Evolutionary conservation across 441 rosid genomes (phyloP).

Genomic region (California macrophylla): DNA sequence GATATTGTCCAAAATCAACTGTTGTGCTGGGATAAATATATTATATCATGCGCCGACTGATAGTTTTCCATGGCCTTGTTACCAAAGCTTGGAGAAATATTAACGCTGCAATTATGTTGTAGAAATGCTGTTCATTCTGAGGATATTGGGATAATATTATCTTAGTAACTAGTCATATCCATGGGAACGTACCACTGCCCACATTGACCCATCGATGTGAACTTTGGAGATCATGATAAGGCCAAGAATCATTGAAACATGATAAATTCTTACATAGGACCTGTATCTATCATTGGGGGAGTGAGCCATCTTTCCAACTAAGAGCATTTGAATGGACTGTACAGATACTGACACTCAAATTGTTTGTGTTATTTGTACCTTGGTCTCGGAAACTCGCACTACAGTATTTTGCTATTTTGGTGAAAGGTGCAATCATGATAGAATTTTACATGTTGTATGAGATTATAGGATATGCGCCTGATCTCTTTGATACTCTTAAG

Average conservation of each 20-base stretch:
- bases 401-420: neutral
- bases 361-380: neutral
- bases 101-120: neutral
- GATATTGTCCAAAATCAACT: neutral
- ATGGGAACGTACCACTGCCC: constrained; percentile 6
- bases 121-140: neutral
- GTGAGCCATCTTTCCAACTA: neutral
- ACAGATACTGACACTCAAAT: neutral
- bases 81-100: neutral
- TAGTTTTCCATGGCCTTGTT: neutral
- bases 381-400: neutral
- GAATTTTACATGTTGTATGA: neutral
- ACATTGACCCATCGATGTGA: neutral
- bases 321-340: neutral
- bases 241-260: neutral
- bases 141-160: neutral
- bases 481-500: neutral
- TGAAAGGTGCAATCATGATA: neutral
- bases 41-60: neutral
- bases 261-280: neutral
- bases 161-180: constrained; percentile 1
- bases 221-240: constrained; percentile 1
- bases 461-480: constrained; percentile 1
- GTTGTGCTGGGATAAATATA: neutral
- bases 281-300: neutral